Evolutionary conservation across 2,329 filamentous ascomycete species (phyloP).

Genomic region (Fusarium sp.): DNA sequence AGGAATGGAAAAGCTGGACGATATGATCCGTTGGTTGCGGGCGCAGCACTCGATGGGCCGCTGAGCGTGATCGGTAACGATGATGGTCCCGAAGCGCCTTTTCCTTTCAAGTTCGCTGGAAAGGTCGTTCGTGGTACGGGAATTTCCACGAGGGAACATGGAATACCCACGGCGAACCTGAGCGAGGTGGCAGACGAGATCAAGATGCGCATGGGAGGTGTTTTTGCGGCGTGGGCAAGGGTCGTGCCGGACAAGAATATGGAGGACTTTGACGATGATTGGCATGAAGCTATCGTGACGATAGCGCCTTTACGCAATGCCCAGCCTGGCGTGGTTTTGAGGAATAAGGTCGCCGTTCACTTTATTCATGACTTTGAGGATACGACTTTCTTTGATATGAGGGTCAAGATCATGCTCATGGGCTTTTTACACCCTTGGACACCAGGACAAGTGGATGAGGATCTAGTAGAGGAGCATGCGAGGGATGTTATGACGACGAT

Average conservation of each 20-base stretch:
- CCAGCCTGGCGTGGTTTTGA: slow-evolving; percentile 62
- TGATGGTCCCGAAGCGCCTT: slow-evolving; percentile 66
- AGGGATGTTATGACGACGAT: slow-evolving; percentile 61
- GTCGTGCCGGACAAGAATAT: slow-evolving; percentile 54
- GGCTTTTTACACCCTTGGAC: slow-evolving; percentile 66
- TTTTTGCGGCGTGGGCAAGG: slow-evolving; percentile 76
- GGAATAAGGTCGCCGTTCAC: slow-evolving; percentile 67
- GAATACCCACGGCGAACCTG: slow-evolving; percentile 70
- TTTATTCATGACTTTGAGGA: slow-evolving; percentile 67
- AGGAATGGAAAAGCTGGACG: slow-evolving; percentile 56
- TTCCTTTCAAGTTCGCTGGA: slow-evolving; percentile 67
- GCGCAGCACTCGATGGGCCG: slow-evolving; percentile 52
- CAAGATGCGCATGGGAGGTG: slow-evolving; percentile 68
- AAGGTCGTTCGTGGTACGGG: slow-evolving; percentile 63
- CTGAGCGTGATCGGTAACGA: slow-evolving; percentile 63
- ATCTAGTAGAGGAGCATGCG: slow-evolving; percentile 51
- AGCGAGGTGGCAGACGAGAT: slow-evolving; percentile 66
- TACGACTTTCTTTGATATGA: slow-evolving; percentile 58
- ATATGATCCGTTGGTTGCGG: slow-evolving; percentile 56
- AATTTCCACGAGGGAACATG: slow-evolving; percentile 56
- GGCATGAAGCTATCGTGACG: slow-evolving; percentile 73
- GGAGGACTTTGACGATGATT: slow-evolving; percentile 59
- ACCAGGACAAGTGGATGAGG: slow-evolving; percentile 33
- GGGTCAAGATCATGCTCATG: slow-evolving; percentile 71
- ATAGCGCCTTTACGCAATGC: slow-evolving; percentile 66